Base-by-base conservation (phyloP, 257 asterid species). In the Solanum corneliomulleri region DNA sequence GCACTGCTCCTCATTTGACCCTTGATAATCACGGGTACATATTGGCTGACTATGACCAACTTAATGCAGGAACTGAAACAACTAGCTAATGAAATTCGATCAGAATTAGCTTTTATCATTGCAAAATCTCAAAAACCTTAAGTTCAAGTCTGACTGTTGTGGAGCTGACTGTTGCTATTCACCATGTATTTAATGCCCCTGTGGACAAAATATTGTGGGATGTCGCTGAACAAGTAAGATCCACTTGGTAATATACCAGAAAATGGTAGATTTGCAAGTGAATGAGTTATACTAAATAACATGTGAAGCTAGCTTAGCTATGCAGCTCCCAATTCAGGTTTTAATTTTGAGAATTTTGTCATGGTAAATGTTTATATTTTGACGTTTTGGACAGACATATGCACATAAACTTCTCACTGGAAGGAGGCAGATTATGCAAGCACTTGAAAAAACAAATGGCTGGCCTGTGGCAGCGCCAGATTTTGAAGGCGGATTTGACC, bases 331-430 rank as follows among this genome's bases (percentile, higher is more conserved):
- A 44, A 42, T 68, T 41, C 42, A 27, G 31, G 23, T 42, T 41
- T 25, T 58, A 66, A 18, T 66, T 66, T 47, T 33, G 58, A 39
- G 85, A 49, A 11, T 41, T 56, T 41, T 7, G 75, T 37, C 33
- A 16, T 64, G 45, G 85, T 87, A 58, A 60, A 78, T 35, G 82
- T 44, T 87, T 56, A 3, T 88, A 56, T 82, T 80, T 58, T 76
- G 66, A 84, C 37, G 69, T 87, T 81, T 56, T 83, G 81, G 88
- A 84, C 94, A 96, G 99, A 95, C 97, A 16, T 92, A 95, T 91
- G 92, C 98, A 56, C 99, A 96, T 90, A 93, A 95, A 92, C 93
- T 96, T 92, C 97, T 96, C 90, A 96, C 99, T 29, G 98, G 99
- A 88, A 91, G 99, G 92, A 92, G 97, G 90, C 84, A 91, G 71